Evolutionary conservation across 768 basidiomycete species (phyloP).

Genomic region (Paxillus involutus): DNA sequence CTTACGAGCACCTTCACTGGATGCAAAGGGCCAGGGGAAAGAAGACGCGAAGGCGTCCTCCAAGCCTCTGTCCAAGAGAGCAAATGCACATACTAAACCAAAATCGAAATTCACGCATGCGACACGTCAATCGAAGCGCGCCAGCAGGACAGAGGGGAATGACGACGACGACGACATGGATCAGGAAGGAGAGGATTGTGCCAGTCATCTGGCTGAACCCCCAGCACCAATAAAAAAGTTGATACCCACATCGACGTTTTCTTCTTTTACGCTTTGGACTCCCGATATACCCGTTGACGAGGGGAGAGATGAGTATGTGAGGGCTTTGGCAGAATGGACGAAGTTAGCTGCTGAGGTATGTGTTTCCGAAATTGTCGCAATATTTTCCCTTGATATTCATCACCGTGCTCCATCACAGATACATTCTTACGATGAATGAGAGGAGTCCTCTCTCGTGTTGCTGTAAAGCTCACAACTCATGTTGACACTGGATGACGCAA

Average conservation of each 20-base stretch:
- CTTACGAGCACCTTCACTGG: constrained; percentile 35
- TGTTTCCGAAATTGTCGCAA: not conserved
- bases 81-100: constrained; percentile 1
- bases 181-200: constrained; percentile 26
- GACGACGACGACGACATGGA: constrained; percentile 16
- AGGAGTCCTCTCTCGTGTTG: not conserved
- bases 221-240: constrained; percentile 33
- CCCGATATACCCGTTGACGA: constrained; percentile 72
- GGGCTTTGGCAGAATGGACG: constrained; percentile 72
- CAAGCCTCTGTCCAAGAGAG: constrained; percentile 1
- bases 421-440: constrained; percentile 24
- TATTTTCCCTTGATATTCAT: not conserved
- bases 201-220: not conserved
- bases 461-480: not conserved
- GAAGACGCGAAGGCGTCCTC: constrained; percentile 1
- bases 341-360: constrained; percentile 60
- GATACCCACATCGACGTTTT: constrained; percentile 54
- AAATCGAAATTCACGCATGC: constrained; percentile 11
- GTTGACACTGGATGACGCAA: no score
- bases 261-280: constrained; percentile 73
- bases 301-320: constrained; percentile 68
- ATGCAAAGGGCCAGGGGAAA: constrained; percentile 17
- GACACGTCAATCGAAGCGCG: constrained; percentile 21
- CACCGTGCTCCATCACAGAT: constrained; percentile 13
- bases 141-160: constrained; percentile 28